Evolutionary conservation across 106 monocot species (phyloP).

Genomic region (Platanthera guangdongensis): DNA sequence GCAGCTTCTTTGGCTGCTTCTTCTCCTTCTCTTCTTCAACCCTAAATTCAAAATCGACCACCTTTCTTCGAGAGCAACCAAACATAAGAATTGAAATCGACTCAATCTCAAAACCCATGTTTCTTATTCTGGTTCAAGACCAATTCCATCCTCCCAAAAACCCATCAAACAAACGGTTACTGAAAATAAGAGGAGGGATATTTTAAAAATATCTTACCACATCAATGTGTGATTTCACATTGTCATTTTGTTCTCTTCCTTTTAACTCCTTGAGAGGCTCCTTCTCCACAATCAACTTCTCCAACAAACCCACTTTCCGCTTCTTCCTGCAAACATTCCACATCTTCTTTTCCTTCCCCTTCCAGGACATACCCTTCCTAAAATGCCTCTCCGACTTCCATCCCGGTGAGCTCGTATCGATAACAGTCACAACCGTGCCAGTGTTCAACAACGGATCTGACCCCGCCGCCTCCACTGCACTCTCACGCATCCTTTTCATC

Average conservation of each 20-base stretch:
- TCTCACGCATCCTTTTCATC: constrained; percentile 16
- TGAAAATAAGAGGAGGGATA: too few relatives aligned
- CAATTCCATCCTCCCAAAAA: too few relatives aligned
- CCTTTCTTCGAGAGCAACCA: too few relatives aligned
- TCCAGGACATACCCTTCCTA: constrained; percentile 63
- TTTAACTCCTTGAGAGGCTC: constrained; percentile 2
- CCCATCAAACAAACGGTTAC: too few relatives aligned
- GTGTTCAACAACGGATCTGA: constrained; percentile 28
- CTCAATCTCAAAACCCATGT: too few relatives aligned
- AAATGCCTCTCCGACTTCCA: constrained; percentile 69
- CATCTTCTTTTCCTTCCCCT: constrained; percentile 45
- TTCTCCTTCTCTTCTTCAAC: too few relatives aligned
- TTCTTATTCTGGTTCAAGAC: too few relatives aligned
- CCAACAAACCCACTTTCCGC: constrained; percentile 30
- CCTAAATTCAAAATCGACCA: too few relatives aligned
- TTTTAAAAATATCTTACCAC: constrained; percentile 11
- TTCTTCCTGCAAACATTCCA: constrained; percentile 49
- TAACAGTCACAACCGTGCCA: constrained; percentile 65
- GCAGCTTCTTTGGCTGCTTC: too few relatives aligned
- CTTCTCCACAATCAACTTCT: constrained; percentile 17
- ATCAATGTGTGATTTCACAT: constrained; percentile 3
- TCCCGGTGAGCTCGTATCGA: constrained; percentile 55
- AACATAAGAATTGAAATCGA: too few relatives aligned
- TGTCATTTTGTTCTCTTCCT: not conserved
- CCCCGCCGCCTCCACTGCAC: constrained; percentile 2